Percentiles rank a stretch among this genome's conserved stretches.
Conservation (phyloP, 176 grass and related monocot genomes). For the Miscanthus lutarioriparius region DNA sequence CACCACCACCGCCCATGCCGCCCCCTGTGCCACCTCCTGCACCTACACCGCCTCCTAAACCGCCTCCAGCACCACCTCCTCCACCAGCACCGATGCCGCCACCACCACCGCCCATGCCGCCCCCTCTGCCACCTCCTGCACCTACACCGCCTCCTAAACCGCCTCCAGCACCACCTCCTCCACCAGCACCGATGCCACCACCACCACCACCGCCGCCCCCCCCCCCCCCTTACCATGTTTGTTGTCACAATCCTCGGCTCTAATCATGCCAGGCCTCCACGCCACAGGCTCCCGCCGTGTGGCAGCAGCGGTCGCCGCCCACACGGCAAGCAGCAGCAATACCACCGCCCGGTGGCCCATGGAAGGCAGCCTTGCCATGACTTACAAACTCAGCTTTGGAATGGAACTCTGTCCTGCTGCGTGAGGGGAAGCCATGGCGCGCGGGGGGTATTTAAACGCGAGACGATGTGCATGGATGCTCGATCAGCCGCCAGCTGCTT, state of each 20-base stretch:
- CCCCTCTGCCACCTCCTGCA: conserved; percentile 5
- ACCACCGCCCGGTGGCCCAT: not conserved
- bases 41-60: conserved; percentile 31
- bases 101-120: not conserved
- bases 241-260: conserved; percentile 36
- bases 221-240: conserved; percentile 14
- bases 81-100: not conserved
- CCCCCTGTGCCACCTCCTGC: conserved; percentile 8
- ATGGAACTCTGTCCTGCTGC: not conserved
- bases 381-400: not conserved
- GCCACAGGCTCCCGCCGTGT: not conserved
- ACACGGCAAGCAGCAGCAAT: not conserved
- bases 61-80: not conserved
- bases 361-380: not conserved
- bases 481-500: not conserved
- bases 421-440: not conserved
- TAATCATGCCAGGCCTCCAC: not conserved
- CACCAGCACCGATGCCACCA: not conserved
- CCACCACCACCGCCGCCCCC: not conserved
- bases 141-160: conserved; percentile 34
- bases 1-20: not conserved
- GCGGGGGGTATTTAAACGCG: conserved; percentile 31
- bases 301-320: not conserved
- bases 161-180: not conserved
- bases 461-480: not conserved